phyloP scores from a whole-genome alignment of 768 basidiomycete species.

The Boletellus emodensis region DNA sequence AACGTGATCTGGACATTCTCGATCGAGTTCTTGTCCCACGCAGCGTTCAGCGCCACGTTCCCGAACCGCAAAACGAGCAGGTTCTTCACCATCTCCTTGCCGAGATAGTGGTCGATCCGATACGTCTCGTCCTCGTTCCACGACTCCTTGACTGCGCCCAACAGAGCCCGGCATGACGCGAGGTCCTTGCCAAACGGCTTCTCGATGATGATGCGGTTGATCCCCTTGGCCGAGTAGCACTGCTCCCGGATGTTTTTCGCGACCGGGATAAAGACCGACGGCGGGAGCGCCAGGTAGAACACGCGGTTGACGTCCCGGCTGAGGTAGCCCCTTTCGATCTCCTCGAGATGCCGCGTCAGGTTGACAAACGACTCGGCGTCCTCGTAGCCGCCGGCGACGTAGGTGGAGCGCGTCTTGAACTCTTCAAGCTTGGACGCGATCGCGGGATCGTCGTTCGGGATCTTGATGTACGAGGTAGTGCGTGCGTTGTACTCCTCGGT shows the following conservation, averaged over 20 bases:
- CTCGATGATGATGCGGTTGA: constrained; percentile 94
- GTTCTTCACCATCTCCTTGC: constrained; percentile 99
- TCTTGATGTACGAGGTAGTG: constrained; percentile 81
- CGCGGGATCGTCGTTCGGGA: constrained; percentile 56
- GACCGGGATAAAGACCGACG: constrained; percentile 93
- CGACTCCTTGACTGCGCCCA: constrained; percentile 73
- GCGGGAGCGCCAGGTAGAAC: constrained; percentile 97
- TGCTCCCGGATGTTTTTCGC: constrained; percentile 77
- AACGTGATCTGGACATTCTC: constrained; percentile 98
- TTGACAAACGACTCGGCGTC: constrained; percentile 72
- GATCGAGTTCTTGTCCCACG: constrained; percentile 96
- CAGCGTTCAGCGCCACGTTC: constrained; percentile 82
- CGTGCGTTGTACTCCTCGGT: constrained; percentile 80
- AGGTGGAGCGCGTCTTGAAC: constrained; percentile 79
- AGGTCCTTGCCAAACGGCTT: constrained; percentile 98
- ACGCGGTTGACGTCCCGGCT: constrained; percentile 71
- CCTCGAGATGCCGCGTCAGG: constrained; percentile 71
- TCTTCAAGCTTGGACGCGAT: constrained; percentile 63
- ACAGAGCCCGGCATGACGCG: constrained; percentile 74
- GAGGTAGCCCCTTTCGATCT: constrained; percentile 69
- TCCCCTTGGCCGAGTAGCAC: constrained; percentile 68
- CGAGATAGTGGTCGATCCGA: constrained; percentile 98
- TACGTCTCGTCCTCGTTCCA: constrained; percentile 98
- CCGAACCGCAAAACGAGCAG: constrained; percentile 93
- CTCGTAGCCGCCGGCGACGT: constrained; percentile 88